Base-by-base conservation (phyloP, 768 basidiomycete genomes). In the Multifurca ochricompacta region DNA sequence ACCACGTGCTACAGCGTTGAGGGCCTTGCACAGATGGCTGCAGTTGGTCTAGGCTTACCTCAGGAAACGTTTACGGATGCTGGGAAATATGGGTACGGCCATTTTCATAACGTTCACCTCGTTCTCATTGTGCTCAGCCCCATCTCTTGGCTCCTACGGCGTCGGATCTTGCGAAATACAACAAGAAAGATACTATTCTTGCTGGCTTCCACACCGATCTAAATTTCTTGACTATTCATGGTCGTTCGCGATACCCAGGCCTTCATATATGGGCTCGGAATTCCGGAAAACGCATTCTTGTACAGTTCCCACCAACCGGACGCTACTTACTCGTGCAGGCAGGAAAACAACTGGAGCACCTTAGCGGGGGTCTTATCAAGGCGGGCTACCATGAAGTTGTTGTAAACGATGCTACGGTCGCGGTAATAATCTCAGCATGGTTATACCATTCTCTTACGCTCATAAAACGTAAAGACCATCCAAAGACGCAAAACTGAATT, bases 361-460 rank as follows among this genome's bases (percentile, higher is more conserved):
- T 92, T 39, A 82, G 77, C 21, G 87, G 85, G 14, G 87, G 94
- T 0, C 70, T 94, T 27, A 82, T 98, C 65, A 88, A 88, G 63
- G 94, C 94, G 11, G 94, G 94, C 4, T 95, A 79, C 66, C 94
- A 98, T 62, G 94, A 98, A 63, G 94, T 98, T 5, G 89, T 91
- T 6, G 91, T 94, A 36, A 96, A 89, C 51, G 78, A 82, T 19
- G 78, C 76, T 16, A 95, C 94, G 0, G 40, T 93, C 16, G 72
- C 77, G 58, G 91, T 90, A 56, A 21, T 30, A 40, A 16, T 31
- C 6, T 35, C 32, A 6, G 14, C 18, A 32, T 27, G 11, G 48
- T 46, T 6, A n/a, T 11, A 5, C 30, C n/a, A 14, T 40, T 16
- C 11, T 35, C 18, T 21, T 14, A 21, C 36, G 25, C 50, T 52